These are phyloP conservation scores for Lachnellula suecica DNA, from an alignment of 2,329 filamentous ascomycete species.

Conservation along the genomic window DNA sequence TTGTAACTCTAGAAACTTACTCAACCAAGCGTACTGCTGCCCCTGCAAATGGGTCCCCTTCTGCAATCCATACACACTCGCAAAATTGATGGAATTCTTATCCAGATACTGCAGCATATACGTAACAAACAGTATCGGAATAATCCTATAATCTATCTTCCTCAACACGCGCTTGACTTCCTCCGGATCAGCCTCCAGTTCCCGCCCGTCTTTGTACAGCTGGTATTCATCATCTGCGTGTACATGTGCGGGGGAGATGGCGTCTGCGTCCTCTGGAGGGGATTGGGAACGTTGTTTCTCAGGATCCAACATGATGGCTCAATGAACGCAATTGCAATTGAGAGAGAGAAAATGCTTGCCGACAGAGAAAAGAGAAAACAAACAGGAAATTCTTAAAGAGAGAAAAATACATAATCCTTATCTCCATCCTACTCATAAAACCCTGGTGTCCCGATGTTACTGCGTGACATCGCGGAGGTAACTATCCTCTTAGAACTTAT, in stretches of 20 bases:
- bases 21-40: conserved; percentile 41
- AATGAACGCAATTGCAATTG: not conserved
- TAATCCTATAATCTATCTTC: conserved; percentile 52
- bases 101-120: conserved; percentile 63
- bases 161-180: conserved; percentile 41
- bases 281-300: conserved; percentile 14
- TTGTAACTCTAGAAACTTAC: conserved; percentile 18
- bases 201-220: conserved; percentile 30
- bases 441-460: not conserved
- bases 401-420: not conserved
- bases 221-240: conserved; percentile 36
- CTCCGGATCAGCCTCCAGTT: conserved; percentile 19
- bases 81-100: conserved; percentile 52
- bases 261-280: conserved; percentile 7
- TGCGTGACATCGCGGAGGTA: not conserved
- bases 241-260: conserved; percentile 19
- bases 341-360: not conserved
- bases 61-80: conserved; percentile 45
- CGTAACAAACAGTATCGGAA: conserved; percentile 54
- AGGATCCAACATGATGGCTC: conserved; percentile 10
- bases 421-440: too few relatives aligned
- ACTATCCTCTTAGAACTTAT: not conserved
- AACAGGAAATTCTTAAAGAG: not conserved
- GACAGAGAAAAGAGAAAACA: not conserved
- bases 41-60: conserved; percentile 45